Evolutionary conservation across 164 flowering plant genomes (phyloP).

Genomic region (Sedum album): DNA sequence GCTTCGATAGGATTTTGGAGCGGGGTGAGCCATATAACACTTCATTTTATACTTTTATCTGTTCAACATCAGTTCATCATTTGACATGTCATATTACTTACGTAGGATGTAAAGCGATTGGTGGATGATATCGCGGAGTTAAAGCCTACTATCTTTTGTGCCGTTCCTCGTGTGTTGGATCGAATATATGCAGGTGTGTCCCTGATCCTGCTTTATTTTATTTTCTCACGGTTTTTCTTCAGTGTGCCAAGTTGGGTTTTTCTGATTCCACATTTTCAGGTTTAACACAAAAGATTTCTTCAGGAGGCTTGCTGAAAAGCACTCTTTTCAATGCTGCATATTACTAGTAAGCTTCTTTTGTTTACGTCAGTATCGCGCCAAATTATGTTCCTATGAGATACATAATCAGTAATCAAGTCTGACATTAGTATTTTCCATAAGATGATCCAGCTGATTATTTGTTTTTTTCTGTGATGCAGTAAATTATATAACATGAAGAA

Average conservation of each 20-base stretch:
- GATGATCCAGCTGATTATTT: background rate
- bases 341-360: slow-evolving; percentile 49
- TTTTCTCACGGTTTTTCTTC: too few species aligned
- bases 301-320: slow-evolving; percentile 53
- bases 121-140: slow-evolving; percentile 81
- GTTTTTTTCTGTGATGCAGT: slow-evolving; percentile 36
- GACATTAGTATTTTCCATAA: background rate
- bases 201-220: too few species aligned
- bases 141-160: slow-evolving; percentile 82
- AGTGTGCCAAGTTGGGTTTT: too few species aligned
- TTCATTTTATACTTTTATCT: slow-evolving; percentile 45
- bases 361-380: background rate
- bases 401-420: too few species aligned
- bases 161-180: slow-evolving; percentile 96
- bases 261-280: slow-evolving; percentile 32
- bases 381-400: background rate
- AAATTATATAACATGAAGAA: slow-evolving; percentile 53
- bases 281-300: slow-evolving; percentile 61
- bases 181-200: slow-evolving; percentile 68
- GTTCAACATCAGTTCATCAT: background rate
- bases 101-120: slow-evolving; percentile 85
- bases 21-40: slow-evolving; percentile 53
- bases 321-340: slow-evolving; percentile 62
- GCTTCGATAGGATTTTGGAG: slow-evolving; percentile 98
- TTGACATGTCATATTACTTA: background rate